phyloP scores from a whole-genome alignment of 2,329 filamentous ascomycete species.

The Penicillium italicum region DNA sequence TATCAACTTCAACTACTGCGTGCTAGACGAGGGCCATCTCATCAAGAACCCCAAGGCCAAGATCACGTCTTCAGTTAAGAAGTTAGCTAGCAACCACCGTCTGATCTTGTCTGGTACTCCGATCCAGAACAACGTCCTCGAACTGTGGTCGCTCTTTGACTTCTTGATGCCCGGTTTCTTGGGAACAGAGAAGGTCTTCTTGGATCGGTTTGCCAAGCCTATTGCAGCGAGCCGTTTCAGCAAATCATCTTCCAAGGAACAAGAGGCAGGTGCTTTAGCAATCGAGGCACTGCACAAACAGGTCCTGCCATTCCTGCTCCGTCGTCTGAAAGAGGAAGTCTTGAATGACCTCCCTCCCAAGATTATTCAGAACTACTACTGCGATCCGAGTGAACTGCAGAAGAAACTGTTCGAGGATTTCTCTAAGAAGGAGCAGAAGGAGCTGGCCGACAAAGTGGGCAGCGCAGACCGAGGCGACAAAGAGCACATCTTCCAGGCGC shows the following conservation, averaged over 20 bases:
- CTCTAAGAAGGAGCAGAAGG: conserved; percentile 85
- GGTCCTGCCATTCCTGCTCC: conserved; percentile 90
- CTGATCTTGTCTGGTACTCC: conserved; percentile 95
- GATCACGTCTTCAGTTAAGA: conserved; percentile 89
- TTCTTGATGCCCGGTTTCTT: conserved; percentile 99
- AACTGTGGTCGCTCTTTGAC: conserved; percentile 96
- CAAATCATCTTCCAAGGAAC: conserved; percentile 97
- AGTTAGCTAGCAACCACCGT: conserved; percentile 83
- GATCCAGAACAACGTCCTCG: conserved; percentile 95
- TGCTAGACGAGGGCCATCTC: conserved; percentile 93
- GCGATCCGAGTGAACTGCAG: conserved; percentile 91
- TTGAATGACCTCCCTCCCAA: conserved; percentile 94
- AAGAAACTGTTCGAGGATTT: conserved; percentile 96
- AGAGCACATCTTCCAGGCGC: conserved; percentile 96
- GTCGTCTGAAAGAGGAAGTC: conserved; percentile 95
- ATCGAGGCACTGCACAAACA: conserved; percentile 99
- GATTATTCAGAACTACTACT: conserved; percentile 99
- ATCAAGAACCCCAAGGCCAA: conserved; percentile 99
- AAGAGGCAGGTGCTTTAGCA: conserved; percentile 91
- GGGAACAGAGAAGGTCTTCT: conserved; percentile 92
- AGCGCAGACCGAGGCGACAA: conserved; percentile 89
- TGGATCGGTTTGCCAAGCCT: conserved; percentile 90
- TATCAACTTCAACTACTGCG: conserved; percentile 94
- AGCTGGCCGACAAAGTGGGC: conserved; percentile 77
- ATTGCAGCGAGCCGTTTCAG: conserved; percentile 92